phyloP scores from a whole-genome alignment of 257 asterid genomes.

The Solanum paucissectum region DNA sequence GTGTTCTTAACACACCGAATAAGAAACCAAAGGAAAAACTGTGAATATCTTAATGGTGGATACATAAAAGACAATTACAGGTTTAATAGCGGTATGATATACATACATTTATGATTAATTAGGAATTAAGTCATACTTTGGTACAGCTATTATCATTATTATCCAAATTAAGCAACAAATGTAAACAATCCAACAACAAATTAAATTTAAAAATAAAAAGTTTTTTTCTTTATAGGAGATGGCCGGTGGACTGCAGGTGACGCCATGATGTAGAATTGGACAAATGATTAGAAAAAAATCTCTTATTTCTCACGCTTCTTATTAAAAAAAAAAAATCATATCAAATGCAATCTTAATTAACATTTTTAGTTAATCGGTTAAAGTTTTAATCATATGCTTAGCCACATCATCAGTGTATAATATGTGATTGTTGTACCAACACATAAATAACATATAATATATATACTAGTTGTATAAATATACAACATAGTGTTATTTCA shows the following conservation, averaged over 20 bases:
- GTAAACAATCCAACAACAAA: neutral
- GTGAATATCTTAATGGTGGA: neutral
- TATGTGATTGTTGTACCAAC: no score
- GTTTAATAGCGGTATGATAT: neutral
- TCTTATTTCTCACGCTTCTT: neutral
- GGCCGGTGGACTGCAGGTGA: neutral
- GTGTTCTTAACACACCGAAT: neutral
- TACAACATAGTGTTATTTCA: fast-evolving
- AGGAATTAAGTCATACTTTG: conserved; percentile 1
- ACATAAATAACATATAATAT: no score
- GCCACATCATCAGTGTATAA: no score
- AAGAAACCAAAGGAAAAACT: no score
- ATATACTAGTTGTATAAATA: no score
- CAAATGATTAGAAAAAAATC: neutral
- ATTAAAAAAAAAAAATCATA: neutral
- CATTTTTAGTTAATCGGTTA: no score
- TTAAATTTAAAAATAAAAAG: neutral
- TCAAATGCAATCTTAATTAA: neutral
- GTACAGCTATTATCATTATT: conserved; percentile 21
- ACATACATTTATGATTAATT: neutral
- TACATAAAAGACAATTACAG: neutral
- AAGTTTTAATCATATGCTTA: no score
- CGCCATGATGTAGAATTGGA: neutral
- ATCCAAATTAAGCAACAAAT: neutral
- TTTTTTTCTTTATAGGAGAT: neutral